A percentile compares a stretch with the other conserved stretches of the same genome.
These are phyloP conservation scores for Podospora pseudoanserina DNA, from an alignment of 495 filamentous ascomycete species.

Conservation along the genomic window DNA sequence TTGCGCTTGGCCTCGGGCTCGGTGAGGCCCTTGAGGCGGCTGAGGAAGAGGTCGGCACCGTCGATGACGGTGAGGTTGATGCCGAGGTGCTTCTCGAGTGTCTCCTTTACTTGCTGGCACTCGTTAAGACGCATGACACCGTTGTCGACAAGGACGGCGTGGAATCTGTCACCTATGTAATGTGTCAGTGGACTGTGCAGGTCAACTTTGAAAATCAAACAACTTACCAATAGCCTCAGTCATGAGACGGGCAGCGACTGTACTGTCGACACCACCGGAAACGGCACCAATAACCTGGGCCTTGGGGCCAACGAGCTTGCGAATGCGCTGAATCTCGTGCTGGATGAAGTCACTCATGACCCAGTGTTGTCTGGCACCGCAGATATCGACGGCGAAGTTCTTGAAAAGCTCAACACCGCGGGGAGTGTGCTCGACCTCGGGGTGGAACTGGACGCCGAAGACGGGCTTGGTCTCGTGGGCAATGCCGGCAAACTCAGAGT, in stretches of 20 bases:
- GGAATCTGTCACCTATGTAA: conserved; percentile 71
- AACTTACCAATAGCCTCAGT: conserved; percentile 9
- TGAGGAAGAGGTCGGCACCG: conserved; percentile 69
- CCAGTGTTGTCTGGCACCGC: conserved; percentile 70
- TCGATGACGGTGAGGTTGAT: conserved; percentile 91
- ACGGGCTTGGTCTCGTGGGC: conserved; percentile 66
- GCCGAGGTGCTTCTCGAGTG: conserved; percentile 69
- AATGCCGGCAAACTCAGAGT: conserved; percentile 75
- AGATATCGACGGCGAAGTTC: conserved; percentile 82
- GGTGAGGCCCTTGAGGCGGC: conserved; percentile 64
- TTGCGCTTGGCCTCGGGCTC: conserved; percentile 93
- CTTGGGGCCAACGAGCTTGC: conserved; percentile 68
- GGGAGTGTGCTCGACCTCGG: conserved; percentile 72
- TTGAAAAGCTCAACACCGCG: conserved; percentile 61
- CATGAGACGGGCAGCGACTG: conserved; percentile 86
- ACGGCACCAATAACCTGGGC: conserved; percentile 84
- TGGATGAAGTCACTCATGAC: conserved; percentile 77
- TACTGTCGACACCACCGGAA: conserved; percentile 89
- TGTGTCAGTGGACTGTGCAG: conserved; percentile 11
- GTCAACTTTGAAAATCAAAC: not conserved
- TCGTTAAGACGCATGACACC: conserved; percentile 86
- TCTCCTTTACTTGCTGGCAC: conserved; percentile 72
- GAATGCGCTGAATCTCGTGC: conserved; percentile 72
- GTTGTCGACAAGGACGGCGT: conserved; percentile 82
- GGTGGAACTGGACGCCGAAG: conserved; percentile 79